These are phyloP conservation scores for Yamadazyma nakazawae DNA, from an alignment of 805 yeast genomes.

Conservation along the genomic window DNA sequence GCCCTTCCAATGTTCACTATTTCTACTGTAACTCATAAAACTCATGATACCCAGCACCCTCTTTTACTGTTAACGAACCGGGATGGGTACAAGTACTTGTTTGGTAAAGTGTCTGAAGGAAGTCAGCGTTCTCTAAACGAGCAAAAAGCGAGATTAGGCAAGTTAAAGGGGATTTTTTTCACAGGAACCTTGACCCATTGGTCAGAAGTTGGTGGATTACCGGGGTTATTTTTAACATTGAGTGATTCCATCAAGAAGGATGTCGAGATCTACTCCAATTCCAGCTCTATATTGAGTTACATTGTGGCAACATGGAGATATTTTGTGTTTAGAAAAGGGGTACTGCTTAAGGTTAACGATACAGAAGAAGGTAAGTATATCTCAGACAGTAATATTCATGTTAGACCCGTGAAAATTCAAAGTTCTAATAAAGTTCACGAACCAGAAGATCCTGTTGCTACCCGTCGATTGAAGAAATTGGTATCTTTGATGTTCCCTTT, in stretches of 20 bases:
- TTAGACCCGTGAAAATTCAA: conserved; percentile 34
- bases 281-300: conserved; percentile 34
- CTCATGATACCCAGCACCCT: conserved; percentile 56
- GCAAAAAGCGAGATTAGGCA: conserved; percentile 53
- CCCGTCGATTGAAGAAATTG: conserved; percentile 25
- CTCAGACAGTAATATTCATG: conserved; percentile 35
- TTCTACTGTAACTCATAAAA: conserved; percentile 50
- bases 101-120: conserved; percentile 87
- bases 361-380: conserved; percentile 26
- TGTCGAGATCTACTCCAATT: conserved; percentile 51
- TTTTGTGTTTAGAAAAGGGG: conserved; percentile 78
- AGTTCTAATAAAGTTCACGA: not conserved
- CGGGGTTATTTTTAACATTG: conserved; percentile 80
- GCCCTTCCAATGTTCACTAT: conserved; percentile 45
- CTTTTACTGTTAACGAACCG: conserved; percentile 48
- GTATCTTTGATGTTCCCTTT: conserved; percentile 57
- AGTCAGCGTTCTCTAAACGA: conserved; percentile 72
- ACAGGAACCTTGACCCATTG: conserved; percentile 72
- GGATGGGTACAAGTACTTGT: conserved; percentile 55
- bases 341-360: conserved; percentile 42
- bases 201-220: conserved; percentile 85
- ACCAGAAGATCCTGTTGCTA: not conserved
- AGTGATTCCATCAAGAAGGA: conserved; percentile 70
- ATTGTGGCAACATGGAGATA: conserved; percentile 79
- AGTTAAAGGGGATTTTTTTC: conserved; percentile 62